Base-by-base conservation (phyloP, 208 protist species). In the Trypanosoma mega region DNA sequence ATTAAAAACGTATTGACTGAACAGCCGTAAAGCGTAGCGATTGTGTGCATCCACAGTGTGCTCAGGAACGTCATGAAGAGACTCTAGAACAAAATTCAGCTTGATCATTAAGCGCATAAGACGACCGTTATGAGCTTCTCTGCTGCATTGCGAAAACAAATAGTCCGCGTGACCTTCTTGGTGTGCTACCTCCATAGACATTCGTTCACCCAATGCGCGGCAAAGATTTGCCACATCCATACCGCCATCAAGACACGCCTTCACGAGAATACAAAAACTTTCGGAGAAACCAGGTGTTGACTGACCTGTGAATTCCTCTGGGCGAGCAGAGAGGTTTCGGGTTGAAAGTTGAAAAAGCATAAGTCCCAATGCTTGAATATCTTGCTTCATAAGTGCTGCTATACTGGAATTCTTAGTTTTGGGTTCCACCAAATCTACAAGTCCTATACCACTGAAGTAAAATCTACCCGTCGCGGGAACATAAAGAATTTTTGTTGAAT, bases 1-100 rank as follows among this genome's bases (percentile, higher is more conserved):
- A 62, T 98, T 97, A 72, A 99, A 99, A 9, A 98, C 73, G 51
- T 97, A 98, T 75, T 98, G 96, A 60, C 89, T 84, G 67, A 99
- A 98, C 12, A 99, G 78, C 24, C 94, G 93, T 9, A 99, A 76
- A 11, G 95, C 74, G 56, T 86, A 90, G 53, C 75, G 77, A 31
- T 55, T 64, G 56, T 85, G 78, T 24, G 75, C 69, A 43, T 89
- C 80, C 2, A 70, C 61, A 11, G 74, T 86, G 61, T 93, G 87
- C 36, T 90, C 81, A 39, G 93, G 78, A 31, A 92, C 54, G 44
- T 97, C 93, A 23, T 87, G 78, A n/a, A 80, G 63, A 33, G 78
- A 89, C 74, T 94, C 84, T 14, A 94, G 57, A 41, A 97, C 89
- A 70, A 97, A 97, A 61, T 90, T 92, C 2, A 98, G 76, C 72